Conservation (phyloP, 2,329 filamentous ascomycete species). For the Balansia obtecta region DNA sequence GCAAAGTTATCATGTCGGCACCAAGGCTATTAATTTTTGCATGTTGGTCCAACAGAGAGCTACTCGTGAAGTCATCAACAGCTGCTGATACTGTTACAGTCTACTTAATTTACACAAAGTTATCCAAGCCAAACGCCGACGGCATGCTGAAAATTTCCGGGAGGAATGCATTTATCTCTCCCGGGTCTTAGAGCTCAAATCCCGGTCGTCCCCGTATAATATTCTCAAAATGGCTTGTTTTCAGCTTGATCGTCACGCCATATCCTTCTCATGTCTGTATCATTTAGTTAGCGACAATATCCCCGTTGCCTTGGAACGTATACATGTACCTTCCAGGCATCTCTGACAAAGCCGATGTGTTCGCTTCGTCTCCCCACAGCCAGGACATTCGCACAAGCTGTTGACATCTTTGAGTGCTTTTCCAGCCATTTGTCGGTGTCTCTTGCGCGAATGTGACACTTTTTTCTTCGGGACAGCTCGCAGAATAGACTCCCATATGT, state of each 20-base stretch:
- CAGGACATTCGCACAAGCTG: conserved; percentile 75
- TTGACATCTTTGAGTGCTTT: conserved; percentile 90
- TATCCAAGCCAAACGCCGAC: conserved; percentile 20
- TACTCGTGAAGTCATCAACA: not conserved
- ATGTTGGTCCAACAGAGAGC: not conserved
- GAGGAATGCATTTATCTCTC: conserved; percentile 19
- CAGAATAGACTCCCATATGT: conserved; percentile 87
- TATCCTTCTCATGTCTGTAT: conserved; percentile 33
- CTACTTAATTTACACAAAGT: conserved; percentile 18
- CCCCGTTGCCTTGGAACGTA: not conserved
- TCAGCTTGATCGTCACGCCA: conserved; percentile 27
- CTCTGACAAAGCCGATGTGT: conserved; percentile 80
- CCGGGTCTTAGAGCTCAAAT: conserved; percentile 13
- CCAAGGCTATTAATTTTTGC: not conserved
- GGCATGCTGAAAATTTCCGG: conserved; percentile 19
- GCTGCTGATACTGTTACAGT: conserved; percentile 2
- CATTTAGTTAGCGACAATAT: not conserved
- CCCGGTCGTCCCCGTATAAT: conserved; percentile 5
- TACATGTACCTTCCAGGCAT: conserved; percentile 64
- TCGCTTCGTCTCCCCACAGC: conserved; percentile 77
- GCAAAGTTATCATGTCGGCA: no score
- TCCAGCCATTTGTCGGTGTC: conserved; percentile 85
- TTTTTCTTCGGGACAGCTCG: conserved; percentile 97
- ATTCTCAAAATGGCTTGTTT: conserved; percentile 19
- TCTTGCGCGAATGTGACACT: conserved; percentile 91